Evolutionary conservation across 139 green algal genomes (phyloP).

Genomic region (Gonium pectorale): DNA sequence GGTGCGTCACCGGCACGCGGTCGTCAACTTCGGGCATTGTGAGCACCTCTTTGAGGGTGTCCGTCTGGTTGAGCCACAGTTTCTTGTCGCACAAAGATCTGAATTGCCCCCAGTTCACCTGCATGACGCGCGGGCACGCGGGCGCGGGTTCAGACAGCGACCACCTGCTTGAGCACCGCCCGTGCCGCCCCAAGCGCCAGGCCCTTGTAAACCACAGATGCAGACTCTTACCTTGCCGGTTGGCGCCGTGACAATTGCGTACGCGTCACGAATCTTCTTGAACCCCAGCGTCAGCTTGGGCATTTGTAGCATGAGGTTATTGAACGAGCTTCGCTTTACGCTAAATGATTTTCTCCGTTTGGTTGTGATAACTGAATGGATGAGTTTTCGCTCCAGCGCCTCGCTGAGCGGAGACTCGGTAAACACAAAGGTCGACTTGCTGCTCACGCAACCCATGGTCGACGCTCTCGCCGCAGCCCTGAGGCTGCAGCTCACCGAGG

Average conservation of each 20-base stretch:
- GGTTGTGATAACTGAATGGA: neutral
- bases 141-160: neutral
- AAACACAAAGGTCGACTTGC: neutral
- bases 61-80: neutral
- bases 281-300: constrained; percentile 12
- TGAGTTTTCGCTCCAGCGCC: neutral
- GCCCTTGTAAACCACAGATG: no score
- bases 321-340: constrained; percentile 22
- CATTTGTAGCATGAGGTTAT: constrained; percentile 40
- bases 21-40: neutral
- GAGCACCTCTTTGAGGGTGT: neutral
- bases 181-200: no score
- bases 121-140: neutral
- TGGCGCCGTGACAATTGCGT: neutral
- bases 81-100: neutral
- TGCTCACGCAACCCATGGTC: constrained; percentile 16
- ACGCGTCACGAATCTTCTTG: neutral
- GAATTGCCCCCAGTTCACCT: neutral
- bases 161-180: no score
- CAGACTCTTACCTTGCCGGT: neutral
- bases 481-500: no score
- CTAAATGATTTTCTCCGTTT: constrained; percentile 5
- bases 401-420: neutral
- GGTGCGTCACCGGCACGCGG: neutral
- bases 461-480: no score